These are phyloP conservation scores for Trichoderma simmonsii DNA, from an alignment of 2,329 filamentous ascomycete species.

Conservation along the genomic window DNA sequence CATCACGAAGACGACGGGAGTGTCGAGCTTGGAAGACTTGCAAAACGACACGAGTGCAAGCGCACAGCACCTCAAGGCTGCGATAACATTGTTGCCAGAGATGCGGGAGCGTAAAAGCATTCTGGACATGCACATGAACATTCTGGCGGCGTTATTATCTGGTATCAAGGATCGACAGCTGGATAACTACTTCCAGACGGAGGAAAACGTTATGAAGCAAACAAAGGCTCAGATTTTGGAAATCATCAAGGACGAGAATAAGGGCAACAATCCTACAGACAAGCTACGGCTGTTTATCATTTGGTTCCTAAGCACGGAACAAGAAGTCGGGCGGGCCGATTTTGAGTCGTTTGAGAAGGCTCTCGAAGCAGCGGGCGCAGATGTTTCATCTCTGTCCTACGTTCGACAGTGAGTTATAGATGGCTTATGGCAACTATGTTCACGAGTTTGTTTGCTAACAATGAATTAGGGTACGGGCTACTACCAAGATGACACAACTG, in stretches of 20 bases:
- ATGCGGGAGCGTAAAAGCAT: conserved; percentile 87
- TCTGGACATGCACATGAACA: conserved; percentile 99
- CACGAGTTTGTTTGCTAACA: conserved; percentile 24
- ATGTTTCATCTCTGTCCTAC: conserved; percentile 77
- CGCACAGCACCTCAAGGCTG: conserved; percentile 91
- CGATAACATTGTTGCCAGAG: conserved; percentile 89
- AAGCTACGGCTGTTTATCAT: conserved; percentile 95
- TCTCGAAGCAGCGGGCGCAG: conserved; percentile 69
- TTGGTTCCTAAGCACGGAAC: conserved; percentile 93
- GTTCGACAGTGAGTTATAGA: conserved; percentile 66
- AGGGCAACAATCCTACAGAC: conserved; percentile 80
- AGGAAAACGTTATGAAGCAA: conserved; percentile 89
- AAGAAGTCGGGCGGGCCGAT: conserved; percentile 77
- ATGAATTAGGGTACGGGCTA: conserved; percentile 69
- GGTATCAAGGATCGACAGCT: conserved; percentile 94
- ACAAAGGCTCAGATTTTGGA: conserved; percentile 86
- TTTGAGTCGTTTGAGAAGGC: conserved; percentile 85
- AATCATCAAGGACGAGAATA: conserved; percentile 73
- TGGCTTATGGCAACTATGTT: neutral
- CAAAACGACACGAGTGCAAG: conserved; percentile 85
- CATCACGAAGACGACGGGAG: conserved; percentile 92
- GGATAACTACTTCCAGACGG: conserved; percentile 93
- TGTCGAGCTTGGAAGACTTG: conserved; percentile 87
- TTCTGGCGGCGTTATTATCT: conserved; percentile 69
- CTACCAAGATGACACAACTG: conserved; percentile 98